Evolutionary conservation across 768 basidiomycete species (phyloP).

Genomic region (Psilocybe cubensis): DNA sequence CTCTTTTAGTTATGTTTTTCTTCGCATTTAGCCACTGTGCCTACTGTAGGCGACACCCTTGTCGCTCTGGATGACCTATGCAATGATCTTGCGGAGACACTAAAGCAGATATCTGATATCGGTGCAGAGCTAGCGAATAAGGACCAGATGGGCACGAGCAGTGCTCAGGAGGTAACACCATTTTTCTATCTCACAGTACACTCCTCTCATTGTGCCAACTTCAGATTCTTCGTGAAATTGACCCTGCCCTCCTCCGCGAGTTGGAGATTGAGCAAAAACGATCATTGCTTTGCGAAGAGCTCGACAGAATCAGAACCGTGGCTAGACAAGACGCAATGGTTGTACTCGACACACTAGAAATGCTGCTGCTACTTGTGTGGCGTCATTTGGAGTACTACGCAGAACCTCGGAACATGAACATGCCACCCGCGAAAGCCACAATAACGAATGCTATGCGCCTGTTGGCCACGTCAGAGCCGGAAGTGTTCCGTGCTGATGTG

Average conservation of each 20-base stretch:
- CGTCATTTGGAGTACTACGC: slow-evolving; percentile 75
- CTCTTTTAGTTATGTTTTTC: slow-evolving; percentile 1
- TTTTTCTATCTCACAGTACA: not conserved
- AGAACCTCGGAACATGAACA: slow-evolving; percentile 34
- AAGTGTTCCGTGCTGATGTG: slow-evolving; percentile 59
- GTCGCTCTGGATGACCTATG: slow-evolving; percentile 67
- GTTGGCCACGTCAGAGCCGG: slow-evolving; percentile 58
- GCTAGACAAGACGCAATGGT: slow-evolving; percentile 53
- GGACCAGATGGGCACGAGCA: slow-evolving; percentile 72
- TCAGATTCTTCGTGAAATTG: slow-evolving; percentile 54
- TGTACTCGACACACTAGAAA: slow-evolving; percentile 71
- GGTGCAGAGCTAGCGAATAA: slow-evolving; percentile 72
- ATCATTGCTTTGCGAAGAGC: slow-evolving; percentile 62
- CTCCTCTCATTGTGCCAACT: not conserved
- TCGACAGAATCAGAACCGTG: slow-evolving; percentile 46
- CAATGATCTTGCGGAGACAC: slow-evolving; percentile 57
- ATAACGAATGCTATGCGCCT: slow-evolving; percentile 57
- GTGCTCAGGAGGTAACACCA: slow-evolving; percentile 61
- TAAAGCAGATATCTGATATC: slow-evolving; percentile 71
- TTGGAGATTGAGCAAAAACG: slow-evolving; percentile 73
- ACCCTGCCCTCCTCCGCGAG: slow-evolving; percentile 61
- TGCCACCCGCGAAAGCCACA: slow-evolving; percentile 39
- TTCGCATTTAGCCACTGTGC: slow-evolving; percentile 60
- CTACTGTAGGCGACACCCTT: slow-evolving; percentile 75
- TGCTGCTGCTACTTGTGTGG: slow-evolving; percentile 81